A percentile compares a stretch with the other conserved stretches of the same genome.
These are phyloP conservation scores for Biscutella laevigata DNA, from an alignment of 441 rosid species.

Conservation along the genomic window DNA sequence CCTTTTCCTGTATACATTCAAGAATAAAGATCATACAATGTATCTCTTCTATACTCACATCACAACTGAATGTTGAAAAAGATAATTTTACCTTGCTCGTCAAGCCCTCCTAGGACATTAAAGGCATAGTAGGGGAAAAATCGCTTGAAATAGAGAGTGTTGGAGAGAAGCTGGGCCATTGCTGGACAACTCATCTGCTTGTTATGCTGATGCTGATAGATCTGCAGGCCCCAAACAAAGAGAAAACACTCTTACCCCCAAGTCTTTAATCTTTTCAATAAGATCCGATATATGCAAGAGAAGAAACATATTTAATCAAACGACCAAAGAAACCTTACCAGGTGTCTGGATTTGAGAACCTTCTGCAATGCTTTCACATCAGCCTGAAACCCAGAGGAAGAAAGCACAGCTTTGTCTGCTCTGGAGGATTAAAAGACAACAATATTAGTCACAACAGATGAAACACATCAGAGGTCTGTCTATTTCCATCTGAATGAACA, in stretches of 20 bases:
- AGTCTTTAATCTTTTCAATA: neutral
- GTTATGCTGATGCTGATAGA: slow-evolving; percentile 94
- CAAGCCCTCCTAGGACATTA: slow-evolving; percentile 89
- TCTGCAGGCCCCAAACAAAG: slow-evolving; percentile 32
- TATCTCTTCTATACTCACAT: neutral
- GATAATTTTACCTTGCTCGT: slow-evolving; percentile 52
- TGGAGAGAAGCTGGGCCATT: slow-evolving; percentile 89
- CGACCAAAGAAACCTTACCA: slow-evolving; percentile 43
- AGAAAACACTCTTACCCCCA: neutral
- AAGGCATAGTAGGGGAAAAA: slow-evolving; percentile 95
- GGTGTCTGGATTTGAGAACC: slow-evolving; percentile 62
- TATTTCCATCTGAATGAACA: neutral
- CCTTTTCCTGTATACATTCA: slow-evolving; percentile 58
- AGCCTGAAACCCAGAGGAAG: slow-evolving; percentile 98
- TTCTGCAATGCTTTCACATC: slow-evolving; percentile 93
- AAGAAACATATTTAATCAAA: neutral
- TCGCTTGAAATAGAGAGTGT: slow-evolving; percentile 88
- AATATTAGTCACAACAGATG: neutral
- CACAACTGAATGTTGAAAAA: neutral
- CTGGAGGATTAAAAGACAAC: slow-evolving; percentile 32
- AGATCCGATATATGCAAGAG: neutral
- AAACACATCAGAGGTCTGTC: too few relatives aligned
- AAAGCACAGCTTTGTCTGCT: slow-evolving; percentile 75
- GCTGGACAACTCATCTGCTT: slow-evolving; percentile 97
- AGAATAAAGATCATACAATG: neutral